Evolutionary conservation across 768 basidiomycete genomes (phyloP), one percentile per base, ranked within the genome.

Genomic region (Goffeauzyma gilvescens): DNA sequence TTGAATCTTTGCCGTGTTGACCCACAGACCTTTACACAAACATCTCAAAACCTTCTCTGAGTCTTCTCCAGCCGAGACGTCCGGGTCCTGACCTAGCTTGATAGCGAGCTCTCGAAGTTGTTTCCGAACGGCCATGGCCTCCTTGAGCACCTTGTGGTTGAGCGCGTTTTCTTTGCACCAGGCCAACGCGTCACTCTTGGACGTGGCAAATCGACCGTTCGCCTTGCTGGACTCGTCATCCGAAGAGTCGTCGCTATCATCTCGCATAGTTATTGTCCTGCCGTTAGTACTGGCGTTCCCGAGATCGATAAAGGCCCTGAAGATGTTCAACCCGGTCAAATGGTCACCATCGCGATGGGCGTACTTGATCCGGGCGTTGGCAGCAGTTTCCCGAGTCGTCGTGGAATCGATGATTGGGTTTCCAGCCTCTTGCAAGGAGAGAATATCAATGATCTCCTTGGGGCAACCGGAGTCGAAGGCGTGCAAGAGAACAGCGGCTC

Each of bases 91-190:
- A 4, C 68, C 67, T 17, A 65, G 44, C 44, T 75, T 68, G 51
- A 67, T 65, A 53, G 80, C 86, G 17, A 76, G 69, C 34, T 70
- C 68, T 39, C 72, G 66, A 42, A 98, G 66, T 67, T 98, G 93
- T 37, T 75, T 71, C 46, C 79, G 67, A 36, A 90, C 86, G 41
- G 81, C 76, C 25, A 70, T 60, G 17, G 86, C 85, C 57, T 85
- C 81, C 18, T 68, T 60, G 22, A 98, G 68, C 3, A 83, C 78
- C 32, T 82, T 73, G 57, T 79, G 75, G 58, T 85, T 90, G 43
- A 98, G 54, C 49, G 72, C 84, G 54, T 90, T 78, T 41, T 75
- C 73, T 40, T 73, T 69, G 63, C 86, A 93, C 90, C 90, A 98
- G 30, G 74, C 75, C 37, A 36, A 47, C 13, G 42, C 44, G 32